Evolutionary conservation across 805 yeast genomes (phyloP).

Genomic region (Hanseniaspora occidentalis): DNA sequence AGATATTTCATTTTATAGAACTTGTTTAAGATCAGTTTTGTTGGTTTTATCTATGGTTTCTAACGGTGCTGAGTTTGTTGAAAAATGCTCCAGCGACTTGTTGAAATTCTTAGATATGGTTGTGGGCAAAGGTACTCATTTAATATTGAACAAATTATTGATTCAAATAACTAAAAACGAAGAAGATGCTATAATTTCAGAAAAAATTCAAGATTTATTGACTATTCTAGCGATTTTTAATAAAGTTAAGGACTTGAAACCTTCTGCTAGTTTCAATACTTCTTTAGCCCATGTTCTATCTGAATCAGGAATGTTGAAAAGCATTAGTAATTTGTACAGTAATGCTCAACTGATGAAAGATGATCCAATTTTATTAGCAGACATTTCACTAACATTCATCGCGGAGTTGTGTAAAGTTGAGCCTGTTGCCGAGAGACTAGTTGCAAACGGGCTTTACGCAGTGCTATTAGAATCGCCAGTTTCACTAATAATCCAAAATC

Average conservation of each 20-base stretch:
- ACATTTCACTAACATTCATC: constrained; percentile 52
- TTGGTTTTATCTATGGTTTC: constrained; percentile 35
- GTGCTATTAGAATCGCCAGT: constrained; percentile 65
- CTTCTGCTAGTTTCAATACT: constrained; percentile 34
- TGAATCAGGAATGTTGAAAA: constrained; percentile 47
- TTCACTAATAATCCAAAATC: constrained; percentile 53
- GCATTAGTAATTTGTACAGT: constrained; percentile 54
- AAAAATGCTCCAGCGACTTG: constrained; percentile 38
- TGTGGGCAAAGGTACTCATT: constrained; percentile 52
- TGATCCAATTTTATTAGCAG: constrained; percentile 60
- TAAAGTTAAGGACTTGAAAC: constrained; percentile 36
- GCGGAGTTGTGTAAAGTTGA: constrained; percentile 54
- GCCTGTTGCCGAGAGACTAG: constrained; percentile 52
- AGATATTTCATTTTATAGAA: constrained; percentile 36
- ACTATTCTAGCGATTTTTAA: constrained; percentile 54
- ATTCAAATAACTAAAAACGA: constrained; percentile 32
- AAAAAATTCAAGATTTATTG: constrained; percentile 51
- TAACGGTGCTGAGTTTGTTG: constrained; percentile 30
- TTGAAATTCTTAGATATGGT: constrained; percentile 48
- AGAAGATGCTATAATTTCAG: constrained; percentile 25
- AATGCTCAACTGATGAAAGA: constrained; percentile 50
- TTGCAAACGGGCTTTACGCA: constrained; percentile 51
- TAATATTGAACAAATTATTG: constrained; percentile 45
- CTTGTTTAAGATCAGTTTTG: constrained; percentile 47
- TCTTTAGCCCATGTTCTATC: constrained; percentile 41